phyloP scores from a whole-genome alignment of 768 basidiomycete species.

The Heimioporus sp. region DNA sequence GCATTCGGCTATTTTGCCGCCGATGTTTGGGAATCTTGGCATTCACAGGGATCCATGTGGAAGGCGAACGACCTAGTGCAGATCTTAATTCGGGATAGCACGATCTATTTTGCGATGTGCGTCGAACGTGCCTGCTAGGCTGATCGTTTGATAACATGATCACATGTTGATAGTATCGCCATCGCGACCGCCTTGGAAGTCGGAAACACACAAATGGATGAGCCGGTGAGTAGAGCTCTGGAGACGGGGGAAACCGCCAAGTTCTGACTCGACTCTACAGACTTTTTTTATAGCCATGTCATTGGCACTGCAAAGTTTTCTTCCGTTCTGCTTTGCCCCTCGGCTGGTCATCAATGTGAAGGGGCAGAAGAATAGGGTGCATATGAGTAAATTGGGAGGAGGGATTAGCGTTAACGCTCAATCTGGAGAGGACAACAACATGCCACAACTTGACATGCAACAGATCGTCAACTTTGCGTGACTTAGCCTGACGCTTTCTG shows the following conservation, averaged over 20 bases:
- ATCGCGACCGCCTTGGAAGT: constrained; percentile 3
- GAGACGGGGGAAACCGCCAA: not conserved
- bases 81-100: constrained; percentile 19
- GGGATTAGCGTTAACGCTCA: not conserved
- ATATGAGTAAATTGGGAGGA: constrained; percentile 1
- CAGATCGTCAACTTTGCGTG: not conserved
- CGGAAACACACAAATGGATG: not conserved
- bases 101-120: constrained; percentile 18
- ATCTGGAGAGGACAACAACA: not conserved
- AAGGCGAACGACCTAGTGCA: constrained; percentile 6
- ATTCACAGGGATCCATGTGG: not conserved
- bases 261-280: not conserved
- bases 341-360: constrained; percentile 18
- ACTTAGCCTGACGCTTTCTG: not conserved
- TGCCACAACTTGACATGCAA: not conserved
- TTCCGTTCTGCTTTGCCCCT: constrained; percentile 16
- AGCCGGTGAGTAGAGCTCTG: constrained; percentile 1
- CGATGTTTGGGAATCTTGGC: constrained; percentile 5
- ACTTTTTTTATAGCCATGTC: constrained; percentile 9
- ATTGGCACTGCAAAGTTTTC: constrained; percentile 13
- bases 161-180: not conserved
- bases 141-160: not conserved
- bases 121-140: not conserved
- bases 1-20: constrained; percentile 10
- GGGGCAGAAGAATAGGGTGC: constrained; percentile 7